These are phyloP conservation scores for Aureococcus anophagefferens DNA, from an alignment of 108 stramenopile species.

Conservation along the genomic window DNA sequence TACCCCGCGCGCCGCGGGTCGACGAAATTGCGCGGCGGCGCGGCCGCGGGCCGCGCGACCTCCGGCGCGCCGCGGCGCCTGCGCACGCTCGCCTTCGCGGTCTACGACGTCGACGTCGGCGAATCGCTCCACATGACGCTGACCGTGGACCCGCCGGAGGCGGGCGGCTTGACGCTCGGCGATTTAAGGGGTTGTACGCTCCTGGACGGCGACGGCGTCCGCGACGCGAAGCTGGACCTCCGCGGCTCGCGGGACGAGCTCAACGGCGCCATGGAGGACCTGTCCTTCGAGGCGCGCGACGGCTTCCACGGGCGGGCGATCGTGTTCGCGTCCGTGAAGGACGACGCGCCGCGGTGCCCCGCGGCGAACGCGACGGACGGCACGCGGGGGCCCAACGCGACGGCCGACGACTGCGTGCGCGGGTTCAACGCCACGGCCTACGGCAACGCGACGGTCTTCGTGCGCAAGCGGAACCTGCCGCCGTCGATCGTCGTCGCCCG, in stretches of 20 bases:
- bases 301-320: no score
- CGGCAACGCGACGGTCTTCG: not conserved
- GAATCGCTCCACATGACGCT: no score
- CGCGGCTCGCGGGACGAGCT: slow-evolving; percentile 12
- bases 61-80: not conserved
- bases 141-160: not conserved
- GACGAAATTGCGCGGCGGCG: not conserved
- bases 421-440: slow-evolving; percentile 19
- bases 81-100: slow-evolving; percentile 9
- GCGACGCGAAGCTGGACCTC: slow-evolving; percentile 4
- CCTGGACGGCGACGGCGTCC: not conserved
- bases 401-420: slow-evolving; percentile 17
- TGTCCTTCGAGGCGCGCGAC: not conserved
- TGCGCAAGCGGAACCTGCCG: no score
- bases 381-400: slow-evolving; percentile 18
- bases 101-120: slow-evolving; percentile 19
- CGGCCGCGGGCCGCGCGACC: not conserved
- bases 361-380: slow-evolving; percentile 5
- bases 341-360: no score
- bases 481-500: no score
- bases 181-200: no score
- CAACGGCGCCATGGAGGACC: slow-evolving; percentile 16
- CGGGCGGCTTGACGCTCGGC: no score
- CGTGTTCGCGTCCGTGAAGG: no score
- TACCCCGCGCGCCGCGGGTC: slow-evolving; percentile 14